Conservation (phyloP, 1,139 yeast genomes). For the Petasospora rhodanensis region DNA sequence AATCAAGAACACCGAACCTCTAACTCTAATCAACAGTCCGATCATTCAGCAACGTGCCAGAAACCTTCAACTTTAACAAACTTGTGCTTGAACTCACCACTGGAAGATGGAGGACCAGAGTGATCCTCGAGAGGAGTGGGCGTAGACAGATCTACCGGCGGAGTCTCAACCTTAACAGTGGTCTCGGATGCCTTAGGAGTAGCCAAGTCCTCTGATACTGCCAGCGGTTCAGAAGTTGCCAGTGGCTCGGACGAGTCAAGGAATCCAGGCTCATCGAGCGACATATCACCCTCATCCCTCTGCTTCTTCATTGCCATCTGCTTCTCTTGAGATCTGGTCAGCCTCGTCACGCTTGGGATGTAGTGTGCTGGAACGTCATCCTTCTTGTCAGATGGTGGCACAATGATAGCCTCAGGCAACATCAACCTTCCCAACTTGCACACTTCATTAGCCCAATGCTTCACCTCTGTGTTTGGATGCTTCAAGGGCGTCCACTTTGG, state of each 20-base stretch:
- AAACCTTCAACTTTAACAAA: conserved; percentile 10
- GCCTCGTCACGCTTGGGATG: conserved; percentile 10
- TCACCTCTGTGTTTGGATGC: conserved; percentile 41
- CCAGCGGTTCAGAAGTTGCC: too few relatives aligned
- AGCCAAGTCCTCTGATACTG: too few relatives aligned
- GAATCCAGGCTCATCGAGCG: conserved; percentile 14
- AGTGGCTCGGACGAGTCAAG: too few relatives aligned
- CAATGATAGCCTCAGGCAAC: conserved; percentile 44
- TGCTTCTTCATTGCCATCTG: conserved; percentile 14
- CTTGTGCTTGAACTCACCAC: conserved; percentile 11
- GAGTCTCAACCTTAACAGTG: conserved; percentile 7
- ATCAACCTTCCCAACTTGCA: conserved; percentile 62
- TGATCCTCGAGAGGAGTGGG: conserved; percentile 9
- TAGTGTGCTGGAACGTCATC: conserved; percentile 4
- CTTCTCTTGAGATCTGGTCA: conserved; percentile 16
- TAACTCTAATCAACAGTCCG: too few relatives aligned
- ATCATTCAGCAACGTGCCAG: conserved; percentile 8
- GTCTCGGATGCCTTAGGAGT: conserved; percentile 6
- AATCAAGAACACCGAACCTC: too few relatives aligned
- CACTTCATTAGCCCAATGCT: conserved; percentile 64
- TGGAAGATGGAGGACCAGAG: too few relatives aligned
- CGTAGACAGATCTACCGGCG: conserved; percentile 24
- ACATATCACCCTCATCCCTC: conserved; percentile 12
- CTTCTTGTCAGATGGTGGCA: conserved; percentile 8
- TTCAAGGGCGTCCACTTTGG: conserved; percentile 60